A percentile compares a stretch with the other conserved stretches of the same genome.
Evolutionary conservation across 192 early-diverging fungal genomes (phyloP).

Genomic region (Geosiphon pyriformis): DNA sequence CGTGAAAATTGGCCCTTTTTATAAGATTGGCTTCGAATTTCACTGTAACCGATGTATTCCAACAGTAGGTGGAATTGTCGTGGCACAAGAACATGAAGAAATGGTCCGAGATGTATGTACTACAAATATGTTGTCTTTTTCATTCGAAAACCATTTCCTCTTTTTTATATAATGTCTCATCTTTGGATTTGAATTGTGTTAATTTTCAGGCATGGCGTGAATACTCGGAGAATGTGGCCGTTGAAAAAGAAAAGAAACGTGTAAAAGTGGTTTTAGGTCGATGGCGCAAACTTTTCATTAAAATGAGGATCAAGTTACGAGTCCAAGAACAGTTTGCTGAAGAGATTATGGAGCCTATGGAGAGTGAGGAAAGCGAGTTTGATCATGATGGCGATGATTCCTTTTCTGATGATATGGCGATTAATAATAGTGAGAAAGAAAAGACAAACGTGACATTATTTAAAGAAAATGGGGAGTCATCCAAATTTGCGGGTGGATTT

Average conservation of each 20-base stretch:
- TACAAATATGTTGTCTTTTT: neutral
- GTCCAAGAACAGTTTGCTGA: slow-evolving; percentile 53
- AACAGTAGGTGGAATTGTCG: slow-evolving; percentile 63
- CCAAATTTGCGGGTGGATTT: neutral
- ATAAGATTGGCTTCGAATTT: slow-evolving; percentile 71
- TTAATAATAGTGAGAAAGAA: neutral
- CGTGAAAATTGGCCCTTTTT: too few species aligned
- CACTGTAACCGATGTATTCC: slow-evolving; percentile 53
- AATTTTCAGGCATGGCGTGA: slow-evolving; percentile 36
- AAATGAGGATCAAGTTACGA: slow-evolving; percentile 43
- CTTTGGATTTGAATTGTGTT: slow-evolving; percentile 5
- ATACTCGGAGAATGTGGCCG: slow-evolving; percentile 21
- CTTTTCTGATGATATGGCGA: slow-evolving; percentile 22
- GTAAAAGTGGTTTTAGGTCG: slow-evolving; percentile 38
- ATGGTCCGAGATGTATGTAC: slow-evolving; percentile 50
- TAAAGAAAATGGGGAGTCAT: neutral
- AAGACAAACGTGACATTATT: neutral
- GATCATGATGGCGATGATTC: slow-evolving; percentile 19
- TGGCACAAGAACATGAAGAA: slow-evolving; percentile 52
- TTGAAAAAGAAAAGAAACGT: slow-evolving; percentile 30
- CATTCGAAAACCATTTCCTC: too few species aligned
- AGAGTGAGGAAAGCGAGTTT: slow-evolving; percentile 6
- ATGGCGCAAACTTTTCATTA: slow-evolving; percentile 55
- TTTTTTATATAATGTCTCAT: slow-evolving; percentile 11
- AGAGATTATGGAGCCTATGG: neutral